These are phyloP conservation scores for Tagetes patula DNA, from an alignment of 129 eudicot genomes.

Conservation along the genomic window DNA sequence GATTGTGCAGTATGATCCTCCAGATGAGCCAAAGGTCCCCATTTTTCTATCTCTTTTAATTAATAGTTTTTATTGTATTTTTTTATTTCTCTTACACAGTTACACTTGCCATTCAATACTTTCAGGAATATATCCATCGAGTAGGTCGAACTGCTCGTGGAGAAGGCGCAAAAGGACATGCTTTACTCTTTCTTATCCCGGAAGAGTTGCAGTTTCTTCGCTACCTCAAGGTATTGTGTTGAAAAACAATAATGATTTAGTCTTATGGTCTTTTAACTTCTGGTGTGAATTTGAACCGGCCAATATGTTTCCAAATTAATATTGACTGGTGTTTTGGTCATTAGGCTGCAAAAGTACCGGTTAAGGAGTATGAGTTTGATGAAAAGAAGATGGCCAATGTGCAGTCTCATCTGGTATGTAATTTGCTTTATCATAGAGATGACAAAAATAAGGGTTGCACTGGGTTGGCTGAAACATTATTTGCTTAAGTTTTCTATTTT, in stretches of 20 bases:
- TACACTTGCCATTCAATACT: conserved; percentile 3
- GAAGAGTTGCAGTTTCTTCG: conserved; percentile 78
- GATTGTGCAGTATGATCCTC: conserved; percentile 98
- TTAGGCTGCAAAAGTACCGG: conserved; percentile 84
- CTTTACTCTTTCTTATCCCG: conserved; percentile 77
- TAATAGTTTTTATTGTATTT: background rate
- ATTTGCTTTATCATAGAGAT: background rate
- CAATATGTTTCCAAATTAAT: background rate
- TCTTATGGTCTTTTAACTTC: background rate
- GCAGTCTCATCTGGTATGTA: conserved; percentile 73
- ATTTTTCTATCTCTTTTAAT: too few relatives aligned
- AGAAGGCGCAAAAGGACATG: conserved; percentile 89
- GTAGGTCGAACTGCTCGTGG: conserved; percentile 99
- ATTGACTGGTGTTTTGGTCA: conserved; percentile 1
- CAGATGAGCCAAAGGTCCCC: conserved; percentile 90
- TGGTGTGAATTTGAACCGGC: conserved; percentile 10
- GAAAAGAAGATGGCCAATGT: conserved; percentile 69
- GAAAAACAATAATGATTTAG: background rate
- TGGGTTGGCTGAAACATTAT: background rate
- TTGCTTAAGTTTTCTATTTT: background rate
- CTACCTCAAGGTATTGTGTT: conserved; percentile 64
- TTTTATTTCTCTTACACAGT: conserved; percentile 7
- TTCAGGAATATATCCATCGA: conserved; percentile 93
- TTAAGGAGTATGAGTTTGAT: conserved; percentile 81
- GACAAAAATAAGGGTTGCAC: background rate